Conservation (phyloP, 2,329 filamentous ascomycete species). For the Metarhizium sp. region DNA sequence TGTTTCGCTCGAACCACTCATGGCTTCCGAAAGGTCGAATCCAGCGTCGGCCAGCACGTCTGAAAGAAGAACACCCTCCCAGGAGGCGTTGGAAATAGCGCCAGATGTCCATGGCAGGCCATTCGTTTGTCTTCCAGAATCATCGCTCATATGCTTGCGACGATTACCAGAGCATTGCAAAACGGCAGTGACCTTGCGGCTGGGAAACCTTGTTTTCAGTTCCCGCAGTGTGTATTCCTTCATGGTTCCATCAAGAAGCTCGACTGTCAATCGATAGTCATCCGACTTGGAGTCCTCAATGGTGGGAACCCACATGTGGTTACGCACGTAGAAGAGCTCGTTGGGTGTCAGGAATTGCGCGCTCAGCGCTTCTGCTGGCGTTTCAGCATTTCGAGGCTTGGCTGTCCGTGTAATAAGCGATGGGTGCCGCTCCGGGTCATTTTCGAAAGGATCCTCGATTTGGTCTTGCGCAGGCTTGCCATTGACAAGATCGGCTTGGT, state of each 20-base stretch:
- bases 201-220: conserved; percentile 40
- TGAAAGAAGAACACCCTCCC: conserved; percentile 45
- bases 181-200: conserved; percentile 42
- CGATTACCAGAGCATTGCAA: conserved; percentile 55
- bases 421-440: conserved; percentile 43
- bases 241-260: conserved; percentile 44
- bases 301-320: conserved; percentile 55
- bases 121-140: conserved; percentile 35
- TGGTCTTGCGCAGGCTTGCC: conserved; percentile 41
- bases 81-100: conserved; percentile 50
- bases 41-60: conserved; percentile 49
- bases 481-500: conserved; percentile 48
- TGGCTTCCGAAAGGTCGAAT: conserved; percentile 29
- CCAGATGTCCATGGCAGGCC: conserved; percentile 51
- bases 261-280: conserved; percentile 40
- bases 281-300: conserved; percentile 27
- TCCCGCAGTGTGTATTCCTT: conserved; percentile 45
- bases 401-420: conserved; percentile 41
- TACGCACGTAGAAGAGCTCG: conserved; percentile 48
- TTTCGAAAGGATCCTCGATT: conserved; percentile 51
- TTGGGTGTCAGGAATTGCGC: conserved; percentile 45
- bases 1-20: conserved; percentile 25
- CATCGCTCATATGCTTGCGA: conserved; percentile 47
- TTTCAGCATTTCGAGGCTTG: conserved; percentile 54
- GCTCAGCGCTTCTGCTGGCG: conserved; percentile 38